Evolutionary conservation across 2,329 filamentous ascomycete genomes (phyloP).

Genomic region (Sporothrix brunneoviolacea): DNA sequence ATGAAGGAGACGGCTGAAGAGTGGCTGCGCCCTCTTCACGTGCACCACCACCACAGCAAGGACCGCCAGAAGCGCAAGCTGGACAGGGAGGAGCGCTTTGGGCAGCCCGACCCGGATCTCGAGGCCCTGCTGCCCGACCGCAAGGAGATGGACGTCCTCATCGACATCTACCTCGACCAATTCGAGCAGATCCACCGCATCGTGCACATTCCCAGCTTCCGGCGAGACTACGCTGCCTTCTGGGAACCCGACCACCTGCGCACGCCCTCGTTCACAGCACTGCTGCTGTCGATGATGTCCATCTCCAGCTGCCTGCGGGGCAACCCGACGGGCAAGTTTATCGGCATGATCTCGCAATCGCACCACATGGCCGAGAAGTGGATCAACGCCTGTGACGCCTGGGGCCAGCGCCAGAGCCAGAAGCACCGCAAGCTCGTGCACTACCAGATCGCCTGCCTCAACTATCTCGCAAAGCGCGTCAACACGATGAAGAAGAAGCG

Average conservation of each 20-base stretch:
- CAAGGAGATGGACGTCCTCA: conserved; percentile 27
- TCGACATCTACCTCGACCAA: conserved; percentile 31
- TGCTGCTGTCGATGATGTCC: conserved; percentile 54
- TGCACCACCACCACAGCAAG: conserved; percentile 48
- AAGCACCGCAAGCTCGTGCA: conserved; percentile 55
- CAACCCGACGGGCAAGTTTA: conserved; percentile 46
- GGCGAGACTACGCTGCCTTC: conserved; percentile 47
- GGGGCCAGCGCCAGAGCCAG: conserved; percentile 50
- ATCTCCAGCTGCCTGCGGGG: conserved; percentile 52
- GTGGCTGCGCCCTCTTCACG: conserved; percentile 52
- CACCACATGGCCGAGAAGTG: conserved; percentile 49
- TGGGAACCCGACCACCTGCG: conserved; percentile 43
- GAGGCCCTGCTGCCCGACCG: conserved; percentile 38
- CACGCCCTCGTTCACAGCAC: conserved; percentile 48
- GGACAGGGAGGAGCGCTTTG: conserved; percentile 44
- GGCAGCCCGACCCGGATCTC: conserved; percentile 41
- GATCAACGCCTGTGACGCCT: conserved; percentile 49
- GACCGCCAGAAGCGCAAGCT: conserved; percentile 47
- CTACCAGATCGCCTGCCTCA: conserved; percentile 52
- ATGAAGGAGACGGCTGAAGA: conserved; percentile 58
- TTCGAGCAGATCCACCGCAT: conserved; percentile 39
- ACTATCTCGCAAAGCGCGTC: conserved; percentile 55
- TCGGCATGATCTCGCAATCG: conserved; percentile 52
- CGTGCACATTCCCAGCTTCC: conserved; percentile 53
- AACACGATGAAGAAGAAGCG: conserved; percentile 59